phyloP scores from a whole-genome alignment of 352 stramenopile species.

The Elongisporangium anandrum region DNA sequence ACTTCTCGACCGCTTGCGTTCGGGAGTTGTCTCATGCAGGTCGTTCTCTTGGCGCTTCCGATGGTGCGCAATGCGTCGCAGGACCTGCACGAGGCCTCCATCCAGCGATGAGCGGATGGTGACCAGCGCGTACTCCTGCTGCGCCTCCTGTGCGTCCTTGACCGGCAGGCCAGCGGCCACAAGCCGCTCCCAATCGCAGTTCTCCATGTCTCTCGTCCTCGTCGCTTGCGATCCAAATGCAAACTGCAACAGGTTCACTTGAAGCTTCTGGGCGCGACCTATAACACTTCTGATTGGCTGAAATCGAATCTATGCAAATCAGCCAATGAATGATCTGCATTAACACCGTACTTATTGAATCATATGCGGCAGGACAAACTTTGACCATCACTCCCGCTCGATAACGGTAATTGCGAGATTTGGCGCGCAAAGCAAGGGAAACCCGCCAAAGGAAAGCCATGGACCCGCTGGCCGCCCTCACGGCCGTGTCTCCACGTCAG shows the following conservation, averaged over 20 bases:
- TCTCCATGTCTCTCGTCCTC: not conserved
- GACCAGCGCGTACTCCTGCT: conserved; percentile 1
- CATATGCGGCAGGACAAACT: too few species aligned
- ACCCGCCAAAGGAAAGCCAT: conserved; percentile 6
- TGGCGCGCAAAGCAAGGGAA: conserved; percentile 7
- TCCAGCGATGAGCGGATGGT: not conserved
- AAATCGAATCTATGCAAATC: not conserved
- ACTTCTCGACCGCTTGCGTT: not conserved
- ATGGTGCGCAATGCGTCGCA: not conserved
- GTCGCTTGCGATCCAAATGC: not conserved
- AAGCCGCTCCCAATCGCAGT: not conserved
- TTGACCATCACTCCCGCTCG: not conserved
- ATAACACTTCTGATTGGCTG: not conserved
- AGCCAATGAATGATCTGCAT: not conserved
- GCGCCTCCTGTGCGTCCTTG: not conserved
- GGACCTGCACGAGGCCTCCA: not conserved
- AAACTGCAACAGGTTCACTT: not conserved
- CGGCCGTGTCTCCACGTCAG: conserved; percentile 21
- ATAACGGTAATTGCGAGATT: not conserved
- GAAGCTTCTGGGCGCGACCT: not conserved
- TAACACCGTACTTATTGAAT: not conserved
- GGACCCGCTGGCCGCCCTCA: conserved; percentile 22
- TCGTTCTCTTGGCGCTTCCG: not conserved
- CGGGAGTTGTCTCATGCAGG: not conserved
- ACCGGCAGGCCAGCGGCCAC: not conserved